Conservation (phyloP, 345 rosid species). For the Populus alba region DNA sequence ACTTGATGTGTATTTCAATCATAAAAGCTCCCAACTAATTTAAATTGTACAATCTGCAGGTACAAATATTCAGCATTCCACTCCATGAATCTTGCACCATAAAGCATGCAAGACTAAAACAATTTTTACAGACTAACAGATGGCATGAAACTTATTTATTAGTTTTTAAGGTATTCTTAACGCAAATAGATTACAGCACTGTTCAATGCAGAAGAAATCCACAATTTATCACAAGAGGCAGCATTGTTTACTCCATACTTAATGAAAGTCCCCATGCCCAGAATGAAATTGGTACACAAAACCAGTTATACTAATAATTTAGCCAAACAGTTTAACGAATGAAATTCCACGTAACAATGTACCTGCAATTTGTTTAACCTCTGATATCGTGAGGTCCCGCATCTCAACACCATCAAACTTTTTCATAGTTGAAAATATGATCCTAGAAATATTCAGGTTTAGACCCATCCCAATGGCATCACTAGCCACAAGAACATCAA, state of each 20-base stretch:
- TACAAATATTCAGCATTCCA: no score
- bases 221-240: background rate
- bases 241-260: background rate
- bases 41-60: no score
- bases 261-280: background rate
- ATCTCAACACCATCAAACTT: conserved; percentile 73
- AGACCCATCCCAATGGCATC: conserved; percentile 99
- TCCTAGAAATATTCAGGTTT: conserved; percentile 84
- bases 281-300: background rate
- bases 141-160: no score
- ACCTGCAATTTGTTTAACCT: conserved; percentile 98
- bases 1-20: no score
- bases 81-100: no score
- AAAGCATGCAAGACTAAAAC: no score
- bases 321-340: background rate
- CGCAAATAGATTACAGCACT: no score
- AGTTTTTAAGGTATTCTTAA: no score
- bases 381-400: conserved; percentile 70
- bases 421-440: conserved; percentile 71
- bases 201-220: no score
- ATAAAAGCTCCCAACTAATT: no score
- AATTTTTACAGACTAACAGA: no score
- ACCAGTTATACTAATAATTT: background rate
- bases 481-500: conserved; percentile 96
- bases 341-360: background rate